Evolutionary conservation across 345 rosid species (phyloP), one percentile per base, ranked within the genome.

Genomic region (Aegle marmelos): DNA sequence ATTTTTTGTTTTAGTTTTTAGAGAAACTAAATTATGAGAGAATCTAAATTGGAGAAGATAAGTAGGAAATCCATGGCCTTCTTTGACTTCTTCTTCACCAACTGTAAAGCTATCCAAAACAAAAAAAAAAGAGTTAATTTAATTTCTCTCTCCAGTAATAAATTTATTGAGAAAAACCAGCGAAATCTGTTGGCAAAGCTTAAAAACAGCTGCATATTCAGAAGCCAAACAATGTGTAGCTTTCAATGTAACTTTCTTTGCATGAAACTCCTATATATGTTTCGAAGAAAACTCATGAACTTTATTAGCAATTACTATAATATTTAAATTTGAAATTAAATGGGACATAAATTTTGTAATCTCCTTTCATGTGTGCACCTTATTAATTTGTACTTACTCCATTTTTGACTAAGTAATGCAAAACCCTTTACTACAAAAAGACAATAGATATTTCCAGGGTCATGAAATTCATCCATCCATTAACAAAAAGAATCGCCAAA

Each of bases 81-180:
- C 34, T 56, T 78, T 77, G 79, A 71, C 77, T 79, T 82, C 77
- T 79, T 82, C 37, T 76, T 82, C 76, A 74, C 73, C 68, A 69
- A 62, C 59, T 22, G 53, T 34, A 34, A 34, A 24, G 22, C 24
- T 64, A 70, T 72, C 71, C 50, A 19, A 45, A 72, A 54, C 65
- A 67, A 50, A 60, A 17, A 56, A 36, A n/a, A 66, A 50, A 0
- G 41, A 2, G 48, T 45, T 24, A 28, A 61, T 48, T 45, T 22
- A 24, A 27, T 60, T 22, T 63, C 11, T 75, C 78, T 62, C 78
- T 31, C 30, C 14, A 33, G 22, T 22, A 21, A 67, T 36, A 53
- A 53, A 53, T 5, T n/a, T 41, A 37, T 67, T 62, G 57, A 72
- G 72, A 21, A 65, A 72, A 64, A 79, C 24, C 7, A 37, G 25